Base-by-base conservation (phyloP, 2,329 filamentous ascomycete genomes). In the Colletotrichum magnum region DNA sequence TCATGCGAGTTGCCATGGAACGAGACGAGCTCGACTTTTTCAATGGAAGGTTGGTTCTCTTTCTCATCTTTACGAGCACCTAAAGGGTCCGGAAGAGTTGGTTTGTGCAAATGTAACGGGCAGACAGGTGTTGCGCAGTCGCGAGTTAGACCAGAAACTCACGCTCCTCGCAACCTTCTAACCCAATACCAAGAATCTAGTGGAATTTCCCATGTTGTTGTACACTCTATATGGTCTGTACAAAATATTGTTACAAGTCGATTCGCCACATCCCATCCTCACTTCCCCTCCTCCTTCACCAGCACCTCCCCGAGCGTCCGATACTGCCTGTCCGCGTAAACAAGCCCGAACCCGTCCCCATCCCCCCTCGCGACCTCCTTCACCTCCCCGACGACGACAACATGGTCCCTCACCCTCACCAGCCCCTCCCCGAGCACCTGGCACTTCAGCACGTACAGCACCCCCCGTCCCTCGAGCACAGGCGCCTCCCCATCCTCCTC, bases 351-450 rank as follows among this genome's bases (percentile, higher is more conserved):
- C 3, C 76, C 76, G n/a, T 78, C 76, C 26, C 36, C 59, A 43
- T 15, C 57, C 47, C 53, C 68, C 74, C 79, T 77, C 7, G 83
- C 69, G 64, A 87, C 84, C 62, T 84, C 83, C 45, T 83, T 66
- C 52, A 88, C 85, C 75, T 88, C 85, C 5, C 83, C 86, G 1
- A 87, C 78, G 6, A 87, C 84, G 70, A 88, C 83, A 10, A 86
- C 82, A 76, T 87, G 86, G 65, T 88, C 86, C 50, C 83, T 77
- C 9, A 88, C 85, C 50, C 74, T 77, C n/a, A 87, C 73, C 15
- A 88, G 72, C 0, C 85, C 85, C 5, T 84, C 83, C 13, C 76
- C 75, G 15, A 86, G 60, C 16, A 87, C 73, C 69, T 71, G 76
- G 59, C 85, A 87, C 69, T 78, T 74, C 48, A 87, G 63, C 24